Evolutionary conservation across 2,329 filamentous ascomycete genomes (phyloP).

Genomic region (Plenodomus tracheiphilus): DNA sequence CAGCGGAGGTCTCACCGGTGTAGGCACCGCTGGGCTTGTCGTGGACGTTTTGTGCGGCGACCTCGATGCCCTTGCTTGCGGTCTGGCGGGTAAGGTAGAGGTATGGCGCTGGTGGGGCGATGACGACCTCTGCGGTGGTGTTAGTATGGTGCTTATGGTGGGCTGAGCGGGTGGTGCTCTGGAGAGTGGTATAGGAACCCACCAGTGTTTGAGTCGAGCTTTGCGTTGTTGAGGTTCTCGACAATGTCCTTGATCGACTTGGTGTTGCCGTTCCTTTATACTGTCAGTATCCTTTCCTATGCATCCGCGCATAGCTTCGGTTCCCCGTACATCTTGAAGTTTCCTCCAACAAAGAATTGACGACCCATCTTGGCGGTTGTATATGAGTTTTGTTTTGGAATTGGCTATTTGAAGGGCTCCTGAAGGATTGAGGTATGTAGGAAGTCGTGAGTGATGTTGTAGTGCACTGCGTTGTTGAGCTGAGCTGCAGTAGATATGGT

Average conservation of each 20-base stretch:
- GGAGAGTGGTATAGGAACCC: slow-evolving; percentile 12
- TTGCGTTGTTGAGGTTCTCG: slow-evolving; percentile 81
- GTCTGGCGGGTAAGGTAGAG: slow-evolving; percentile 82
- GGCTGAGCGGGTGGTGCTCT: slow-evolving; percentile 1
- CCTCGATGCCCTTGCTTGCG: slow-evolving; percentile 74
- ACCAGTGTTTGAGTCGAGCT: slow-evolving; percentile 77
- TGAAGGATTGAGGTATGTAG: slow-evolving; percentile 3
- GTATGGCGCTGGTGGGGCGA: slow-evolving; percentile 89
- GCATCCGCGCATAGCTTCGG: slow-evolving; percentile 26
- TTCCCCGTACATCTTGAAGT: slow-evolving; percentile 90
- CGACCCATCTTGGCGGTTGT: slow-evolving; percentile 76
- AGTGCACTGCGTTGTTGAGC: slow-evolving; percentile 38
- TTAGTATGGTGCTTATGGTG: slow-evolving; percentile 9
- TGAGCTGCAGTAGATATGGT: slow-evolving; percentile 22
- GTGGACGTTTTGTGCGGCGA: slow-evolving; percentile 95
- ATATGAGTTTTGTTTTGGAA: slow-evolving; percentile 6
- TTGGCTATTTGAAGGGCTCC: slow-evolving; percentile 6
- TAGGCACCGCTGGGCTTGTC: slow-evolving; percentile 96
- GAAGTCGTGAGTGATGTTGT: slow-evolving; percentile 36
- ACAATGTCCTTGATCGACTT: slow-evolving; percentile 91
- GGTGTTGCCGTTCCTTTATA: slow-evolving; percentile 84
- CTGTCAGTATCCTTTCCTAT: slow-evolving; percentile 3
- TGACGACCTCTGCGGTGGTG: slow-evolving; percentile 75
- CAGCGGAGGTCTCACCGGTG: slow-evolving; percentile 93
- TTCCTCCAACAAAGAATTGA: slow-evolving; percentile 96